Evolutionary conservation across 108 stramenopile genomes (phyloP), one percentile per base, ranked within the genome.

Genomic region (Stephanodiscus triporus): DNA sequence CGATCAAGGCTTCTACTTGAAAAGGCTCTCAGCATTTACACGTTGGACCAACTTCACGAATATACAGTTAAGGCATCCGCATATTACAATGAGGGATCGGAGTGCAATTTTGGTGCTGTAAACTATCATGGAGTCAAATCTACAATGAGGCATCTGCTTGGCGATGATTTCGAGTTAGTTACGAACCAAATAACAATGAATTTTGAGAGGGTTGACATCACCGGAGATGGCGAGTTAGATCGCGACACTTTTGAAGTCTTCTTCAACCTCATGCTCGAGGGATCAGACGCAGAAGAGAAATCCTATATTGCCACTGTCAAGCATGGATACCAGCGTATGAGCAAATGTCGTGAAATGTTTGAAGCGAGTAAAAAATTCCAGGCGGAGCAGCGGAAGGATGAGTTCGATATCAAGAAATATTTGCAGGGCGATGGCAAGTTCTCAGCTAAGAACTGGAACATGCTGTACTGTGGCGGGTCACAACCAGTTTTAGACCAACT

Each of bases 1-100:
- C 51, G 69, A 20, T 40, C 63, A 11, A 70, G 66, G 69, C 30
- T 66, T 11, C 53, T 77, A 37, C 43, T 79, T 0, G 73, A 61
- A 49, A 79, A 68, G 42, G 73, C 73, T 9, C 47, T 74, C 13
- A 67, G 65, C 1, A 24, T 68, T 9, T 73, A 79, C 58, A 49
- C 72, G 7, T 24, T 67, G 16, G 78, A 79, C 61, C 72, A 79
- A 36, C 78, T 79, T 37, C 73, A 67, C 49, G 78, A 79, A n/a
- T 73, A 59, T 30, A 38, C 78, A 13, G 59, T 73, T 14, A 68
- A 67, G 22, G 76, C 76, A 23, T 66, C 64, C 19, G 34, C 50
- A 29, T 23, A 27, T 30, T 74, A 34, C 64, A 36, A 59, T 53
- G 64, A 42, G 40, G 32, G 19, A 47, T 42, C 56, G 57, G 56